Percentiles rank a stretch among this genome's conserved stretches.
phyloP scores from a whole-genome alignment of 202 grass and related monocot genomes.

The Thinopyrum obtusiflorum region DNA sequence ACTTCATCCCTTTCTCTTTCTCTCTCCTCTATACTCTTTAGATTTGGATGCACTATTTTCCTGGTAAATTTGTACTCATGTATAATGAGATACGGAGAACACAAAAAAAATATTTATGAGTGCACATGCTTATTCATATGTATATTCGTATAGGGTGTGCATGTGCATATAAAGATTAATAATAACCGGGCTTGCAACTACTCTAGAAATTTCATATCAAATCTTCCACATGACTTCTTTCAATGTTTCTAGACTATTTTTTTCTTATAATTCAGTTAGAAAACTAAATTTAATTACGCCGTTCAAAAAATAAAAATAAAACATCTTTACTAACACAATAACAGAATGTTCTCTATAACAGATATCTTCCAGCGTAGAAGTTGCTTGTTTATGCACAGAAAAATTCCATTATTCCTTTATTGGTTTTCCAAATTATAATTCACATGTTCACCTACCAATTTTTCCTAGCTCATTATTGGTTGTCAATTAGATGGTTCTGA shows the following conservation, averaged over 20 bases:
- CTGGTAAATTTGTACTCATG: not conserved
- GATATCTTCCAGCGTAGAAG: not conserved
- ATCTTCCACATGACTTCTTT: not conserved
- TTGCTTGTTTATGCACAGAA: not conserved
- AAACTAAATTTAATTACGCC: not conserved
- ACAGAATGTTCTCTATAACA: not conserved
- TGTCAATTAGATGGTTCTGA: conserved; percentile 26
- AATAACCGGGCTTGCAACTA: not conserved
- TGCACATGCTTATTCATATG: not conserved
- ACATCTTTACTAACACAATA: not conserved
- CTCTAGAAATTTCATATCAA: not conserved
- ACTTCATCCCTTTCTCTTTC: not conserved
- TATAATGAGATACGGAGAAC: not conserved
- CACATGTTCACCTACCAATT: not conserved
- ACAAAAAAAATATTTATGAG: not conserved
- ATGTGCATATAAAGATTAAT: not conserved
- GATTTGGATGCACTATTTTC: not conserved
- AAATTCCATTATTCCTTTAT: not conserved
- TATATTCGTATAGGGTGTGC: not conserved
- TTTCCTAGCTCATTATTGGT: conserved; percentile 30
- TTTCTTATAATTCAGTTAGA: not conserved
- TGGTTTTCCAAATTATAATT: conserved; percentile 21
- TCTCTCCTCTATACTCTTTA: not conserved
- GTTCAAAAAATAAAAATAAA: not conserved
- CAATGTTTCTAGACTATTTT: not conserved